These are phyloP conservation scores for Kandelia obovata DNA, from an alignment of 345 rosid species.

Conservation along the genomic window DNA sequence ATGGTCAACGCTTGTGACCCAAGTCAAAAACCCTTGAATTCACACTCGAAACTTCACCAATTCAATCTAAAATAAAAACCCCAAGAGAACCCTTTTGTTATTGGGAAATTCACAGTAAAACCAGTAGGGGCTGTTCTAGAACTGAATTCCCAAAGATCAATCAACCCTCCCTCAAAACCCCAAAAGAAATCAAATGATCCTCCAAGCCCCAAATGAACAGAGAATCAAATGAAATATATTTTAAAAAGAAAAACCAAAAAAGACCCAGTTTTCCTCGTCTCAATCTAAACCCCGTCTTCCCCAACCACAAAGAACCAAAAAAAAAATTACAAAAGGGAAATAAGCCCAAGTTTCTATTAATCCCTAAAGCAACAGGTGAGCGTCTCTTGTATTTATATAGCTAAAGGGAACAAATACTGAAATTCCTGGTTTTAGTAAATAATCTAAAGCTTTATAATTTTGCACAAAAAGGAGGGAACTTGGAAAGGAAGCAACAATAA, in stretches of 20 bases:
- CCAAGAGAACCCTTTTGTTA: not conserved
- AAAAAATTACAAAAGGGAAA: not conserved
- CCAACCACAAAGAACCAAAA: too few relatives aligned
- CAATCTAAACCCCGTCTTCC: too few relatives aligned
- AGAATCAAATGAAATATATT: not conserved
- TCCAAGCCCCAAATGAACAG: not conserved
- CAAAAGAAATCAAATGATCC: constrained; percentile 4
- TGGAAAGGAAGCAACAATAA: not conserved
- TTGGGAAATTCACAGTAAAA: constrained; percentile 4
- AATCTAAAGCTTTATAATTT: not conserved
- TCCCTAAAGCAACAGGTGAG: not conserved
- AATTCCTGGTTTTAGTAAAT: constrained; percentile 7
- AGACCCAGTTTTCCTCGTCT: too few relatives aligned
- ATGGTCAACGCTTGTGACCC: not conserved
- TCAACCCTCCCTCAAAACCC: constrained; percentile 1
- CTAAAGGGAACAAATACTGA: not conserved
- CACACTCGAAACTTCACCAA: not conserved
- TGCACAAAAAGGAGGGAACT: not conserved
- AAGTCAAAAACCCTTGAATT: constrained; percentile 13
- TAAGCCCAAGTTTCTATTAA: not conserved
- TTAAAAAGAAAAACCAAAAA: too few relatives aligned
- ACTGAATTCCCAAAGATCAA: not conserved
- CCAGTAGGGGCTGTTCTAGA: not conserved
- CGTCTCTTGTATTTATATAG: constrained; percentile 17
- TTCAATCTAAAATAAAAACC: constrained; percentile 1